Conservation (phyloP, 148 eudicot species). For the Vaccinium darrowii region DNA sequence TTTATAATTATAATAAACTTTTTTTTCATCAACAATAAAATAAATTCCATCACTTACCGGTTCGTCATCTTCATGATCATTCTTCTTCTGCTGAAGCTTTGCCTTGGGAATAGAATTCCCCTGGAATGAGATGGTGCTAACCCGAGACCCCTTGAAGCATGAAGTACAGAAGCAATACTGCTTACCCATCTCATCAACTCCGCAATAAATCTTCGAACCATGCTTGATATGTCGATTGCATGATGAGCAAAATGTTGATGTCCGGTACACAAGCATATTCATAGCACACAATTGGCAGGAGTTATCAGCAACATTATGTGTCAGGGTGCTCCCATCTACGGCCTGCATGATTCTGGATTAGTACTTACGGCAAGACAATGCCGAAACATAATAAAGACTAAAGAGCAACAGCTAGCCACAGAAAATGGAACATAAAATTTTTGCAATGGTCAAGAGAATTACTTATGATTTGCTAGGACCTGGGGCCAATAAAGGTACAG, state of each 20-base stretch:
- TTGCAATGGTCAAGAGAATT: neutral
- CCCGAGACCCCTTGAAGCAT: slow-evolving; percentile 53
- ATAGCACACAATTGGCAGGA: slow-evolving; percentile 63
- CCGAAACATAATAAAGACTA: neutral
- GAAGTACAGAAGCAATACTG: slow-evolving; percentile 51
- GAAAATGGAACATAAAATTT: neutral
- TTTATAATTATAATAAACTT: neutral
- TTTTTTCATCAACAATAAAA: neutral
- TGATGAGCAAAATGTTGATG: slow-evolving; percentile 69
- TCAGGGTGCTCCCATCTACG: slow-evolving; percentile 26
- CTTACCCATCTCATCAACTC: slow-evolving; percentile 43
- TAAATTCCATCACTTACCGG: slow-evolving; percentile 38
- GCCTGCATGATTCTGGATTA: slow-evolving; percentile 34
- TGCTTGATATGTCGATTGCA: slow-evolving; percentile 62
- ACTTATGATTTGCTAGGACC: too few species aligned
- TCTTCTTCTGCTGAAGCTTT: slow-evolving; percentile 44
- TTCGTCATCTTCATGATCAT: slow-evolving; percentile 62
- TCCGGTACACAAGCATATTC: slow-evolving; percentile 51
- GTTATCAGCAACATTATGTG: slow-evolving; percentile 37
- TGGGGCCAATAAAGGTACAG: neutral
- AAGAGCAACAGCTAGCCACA: neutral
- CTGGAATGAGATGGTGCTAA: slow-evolving; percentile 38
- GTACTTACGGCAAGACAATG: slow-evolving; percentile 8
- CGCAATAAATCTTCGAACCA: slow-evolving; percentile 40
- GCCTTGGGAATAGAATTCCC: slow-evolving; percentile 52